These are phyloP conservation scores for Verticillium zaregamsianum DNA, from an alignment of 2,329 filamentous ascomycete genomes.

Conservation along the genomic window DNA sequence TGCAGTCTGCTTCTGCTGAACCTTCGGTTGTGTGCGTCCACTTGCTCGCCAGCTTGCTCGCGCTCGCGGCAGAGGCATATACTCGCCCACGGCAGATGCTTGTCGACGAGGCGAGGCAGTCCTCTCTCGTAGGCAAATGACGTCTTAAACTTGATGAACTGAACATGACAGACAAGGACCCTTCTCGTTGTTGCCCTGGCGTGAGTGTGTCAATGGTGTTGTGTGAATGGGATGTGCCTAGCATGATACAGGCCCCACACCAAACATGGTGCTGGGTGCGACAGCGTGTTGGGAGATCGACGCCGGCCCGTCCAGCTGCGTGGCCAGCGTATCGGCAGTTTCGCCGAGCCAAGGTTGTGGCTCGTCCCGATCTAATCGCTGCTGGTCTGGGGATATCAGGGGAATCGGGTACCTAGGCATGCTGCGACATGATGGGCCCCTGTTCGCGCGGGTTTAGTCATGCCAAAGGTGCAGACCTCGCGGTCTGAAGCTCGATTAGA, in stretches of 20 bases:
- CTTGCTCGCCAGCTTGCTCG: background rate
- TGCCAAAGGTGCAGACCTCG: background rate
- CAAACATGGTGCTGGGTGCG: background rate
- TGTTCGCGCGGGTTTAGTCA: background rate
- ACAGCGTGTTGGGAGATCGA: background rate
- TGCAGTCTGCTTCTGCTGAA: conserved; percentile 6
- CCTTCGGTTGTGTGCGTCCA: background rate
- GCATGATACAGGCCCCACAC: background rate
- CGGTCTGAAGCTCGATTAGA: too few species aligned
- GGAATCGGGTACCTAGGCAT: background rate
- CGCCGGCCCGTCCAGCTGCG: background rate
- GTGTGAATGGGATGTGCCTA: background rate
- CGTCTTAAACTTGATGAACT: background rate
- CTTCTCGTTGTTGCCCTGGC: background rate
- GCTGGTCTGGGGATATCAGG: background rate
- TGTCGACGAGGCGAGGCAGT: background rate
- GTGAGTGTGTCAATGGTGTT: background rate
- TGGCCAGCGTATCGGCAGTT: background rate
- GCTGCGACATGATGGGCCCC: background rate
- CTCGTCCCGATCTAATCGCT: background rate
- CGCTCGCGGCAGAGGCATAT: background rate
- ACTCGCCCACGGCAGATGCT: background rate
- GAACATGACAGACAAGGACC: background rate
- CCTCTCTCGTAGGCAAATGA: background rate
- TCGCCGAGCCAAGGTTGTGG: background rate